phyloP scores from a whole-genome alignment of 2,329 filamentous ascomycete genomes.

The Cladosporium halotolerans region DNA sequence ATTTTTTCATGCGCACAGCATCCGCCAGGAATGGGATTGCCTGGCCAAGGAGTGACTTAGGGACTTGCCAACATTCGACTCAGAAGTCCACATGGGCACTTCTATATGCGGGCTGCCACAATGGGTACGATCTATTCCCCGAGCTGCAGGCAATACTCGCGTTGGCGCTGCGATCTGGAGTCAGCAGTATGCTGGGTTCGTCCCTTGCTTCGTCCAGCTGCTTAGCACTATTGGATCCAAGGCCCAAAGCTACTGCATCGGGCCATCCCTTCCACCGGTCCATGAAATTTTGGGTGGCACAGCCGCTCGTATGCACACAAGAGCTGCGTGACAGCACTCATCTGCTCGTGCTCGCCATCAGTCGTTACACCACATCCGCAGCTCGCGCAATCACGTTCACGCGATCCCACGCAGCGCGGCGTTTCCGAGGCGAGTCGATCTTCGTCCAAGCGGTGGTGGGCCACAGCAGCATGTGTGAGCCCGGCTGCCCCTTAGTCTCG shows the following conservation, averaged over 20 bases:
- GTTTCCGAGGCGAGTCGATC: neutral
- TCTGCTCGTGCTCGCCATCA: constrained; percentile 7
- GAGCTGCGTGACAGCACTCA: constrained; percentile 7
- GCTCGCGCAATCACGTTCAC: constrained; percentile 2
- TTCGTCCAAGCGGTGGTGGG: neutral
- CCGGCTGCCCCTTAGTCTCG: neutral
- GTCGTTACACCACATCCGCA: constrained; percentile 3
- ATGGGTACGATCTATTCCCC: neutral
- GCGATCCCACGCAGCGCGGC: constrained; percentile 4
- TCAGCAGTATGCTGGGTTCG: neutral
- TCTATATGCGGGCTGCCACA: constrained; percentile 4
- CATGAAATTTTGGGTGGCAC: constrained; percentile 9
- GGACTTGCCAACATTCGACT: neutral
- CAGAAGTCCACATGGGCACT: neutral
- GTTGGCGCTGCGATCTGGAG: constrained; percentile 1
- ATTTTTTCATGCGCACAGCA: neutral
- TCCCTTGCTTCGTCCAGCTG: constrained; percentile 4
- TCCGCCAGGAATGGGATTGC: constrained; percentile 1
- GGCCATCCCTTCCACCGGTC: neutral
- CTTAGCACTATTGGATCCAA: neutral
- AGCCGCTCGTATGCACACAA: constrained; percentile 9
- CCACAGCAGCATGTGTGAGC: neutral
- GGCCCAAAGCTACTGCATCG: neutral
- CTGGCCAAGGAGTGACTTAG: neutral
- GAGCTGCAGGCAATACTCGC: neutral